Base-by-base conservation (phyloP, 2,329 filamentous ascomycete species). In the Fusarium fujikuroi region DNA sequence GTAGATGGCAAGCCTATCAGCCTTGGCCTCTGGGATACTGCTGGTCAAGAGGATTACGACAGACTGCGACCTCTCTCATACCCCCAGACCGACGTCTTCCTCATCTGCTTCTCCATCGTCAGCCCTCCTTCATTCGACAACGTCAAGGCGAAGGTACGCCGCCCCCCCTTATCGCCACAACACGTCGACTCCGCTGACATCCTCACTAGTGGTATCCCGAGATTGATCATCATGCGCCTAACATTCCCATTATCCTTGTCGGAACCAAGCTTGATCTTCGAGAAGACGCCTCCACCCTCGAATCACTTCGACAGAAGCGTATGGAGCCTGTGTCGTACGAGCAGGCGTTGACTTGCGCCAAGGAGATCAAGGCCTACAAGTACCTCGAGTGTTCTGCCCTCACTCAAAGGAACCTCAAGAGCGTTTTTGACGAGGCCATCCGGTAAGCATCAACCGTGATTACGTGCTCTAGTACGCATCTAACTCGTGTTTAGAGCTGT, bases 41-140 rank as follows among this genome's bases (percentile, higher is more conserved):
- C 95, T 76, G 95, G 95, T 80, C 96, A 98, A 87, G 95, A 98
- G 86, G 95, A 98, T 88, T 98, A 98, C 86, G 95, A 98, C 82
- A 90, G 95, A 84, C 88, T 98, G 81, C 92, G 95, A 79, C 95
- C 95, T 71, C 91, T 99, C 69, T 98, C 95, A 46, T 99, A 98
- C 85, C 96, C 96, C 16, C 95, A 99, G 86, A 98, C 96, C 68
- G 96, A 99, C 80, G 96, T 98, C 54, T 98, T 98, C 85, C 88
- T 98, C 76, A 98, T 98, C 82, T 98, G 95, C 86, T 98, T 98
- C 85, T 98, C 95, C 75, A 97, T 98, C 81, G 95, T 98, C 84
- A 97, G 93, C 90, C 95, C 95, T 54, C 94, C 96, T 28, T 98
- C 95, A 37, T 98, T 98, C 81, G 96, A 98, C 85, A 99, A 99